Evolutionary conservation across 306 rosid genomes (phyloP).

Genomic region (Ceratonia siliqua): DNA sequence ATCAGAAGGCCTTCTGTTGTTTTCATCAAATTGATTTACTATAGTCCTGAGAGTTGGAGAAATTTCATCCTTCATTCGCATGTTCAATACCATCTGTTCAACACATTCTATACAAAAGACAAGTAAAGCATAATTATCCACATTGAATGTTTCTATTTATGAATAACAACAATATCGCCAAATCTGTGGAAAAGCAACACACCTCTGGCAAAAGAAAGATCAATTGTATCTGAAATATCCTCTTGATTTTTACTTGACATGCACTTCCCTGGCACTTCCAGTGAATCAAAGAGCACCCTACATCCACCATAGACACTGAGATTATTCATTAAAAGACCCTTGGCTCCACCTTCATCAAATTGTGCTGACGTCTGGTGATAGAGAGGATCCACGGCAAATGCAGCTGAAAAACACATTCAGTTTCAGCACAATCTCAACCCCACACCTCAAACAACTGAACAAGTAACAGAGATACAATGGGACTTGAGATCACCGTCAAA

Average conservation of each 20-base stretch:
- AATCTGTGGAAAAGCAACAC: slow-evolving; percentile 37
- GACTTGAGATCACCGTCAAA: slow-evolving; percentile 78
- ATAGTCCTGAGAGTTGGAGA: slow-evolving; percentile 80
- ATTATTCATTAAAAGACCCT: slow-evolving; percentile 91
- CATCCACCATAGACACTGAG: slow-evolving; percentile 88
- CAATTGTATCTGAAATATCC: slow-evolving; percentile 62
- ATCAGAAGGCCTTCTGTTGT: slow-evolving; percentile 72
- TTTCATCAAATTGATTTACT: slow-evolving; percentile 76
- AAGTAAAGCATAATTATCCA: slow-evolving; percentile 8
- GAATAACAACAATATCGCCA: slow-evolving; percentile 32
- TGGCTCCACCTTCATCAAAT: slow-evolving; percentile 99
- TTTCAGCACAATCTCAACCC: slow-evolving; percentile 33
- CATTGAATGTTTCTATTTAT: slow-evolving; percentile 26
- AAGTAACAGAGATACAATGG: slow-evolving; percentile 29
- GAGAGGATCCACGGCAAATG: slow-evolving; percentile 94
- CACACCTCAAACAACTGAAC: slow-evolving; percentile 31
- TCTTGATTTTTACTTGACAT: slow-evolving; percentile 51
- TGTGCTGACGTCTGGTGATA: slow-evolving; percentile 94
- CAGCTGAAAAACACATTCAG: slow-evolving; percentile 60
- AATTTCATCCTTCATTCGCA: slow-evolving; percentile 74
- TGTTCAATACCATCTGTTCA: slow-evolving; percentile 70
- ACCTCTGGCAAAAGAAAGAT: slow-evolving; percentile 90
- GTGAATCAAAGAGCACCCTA: slow-evolving; percentile 88
- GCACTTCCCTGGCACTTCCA: slow-evolving; percentile 76
- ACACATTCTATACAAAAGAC: slow-evolving; percentile 56